Evolutionary conservation across 2,329 filamentous ascomycete genomes (phyloP).

Genomic region (Chrysosporium keratinophilum): DNA sequence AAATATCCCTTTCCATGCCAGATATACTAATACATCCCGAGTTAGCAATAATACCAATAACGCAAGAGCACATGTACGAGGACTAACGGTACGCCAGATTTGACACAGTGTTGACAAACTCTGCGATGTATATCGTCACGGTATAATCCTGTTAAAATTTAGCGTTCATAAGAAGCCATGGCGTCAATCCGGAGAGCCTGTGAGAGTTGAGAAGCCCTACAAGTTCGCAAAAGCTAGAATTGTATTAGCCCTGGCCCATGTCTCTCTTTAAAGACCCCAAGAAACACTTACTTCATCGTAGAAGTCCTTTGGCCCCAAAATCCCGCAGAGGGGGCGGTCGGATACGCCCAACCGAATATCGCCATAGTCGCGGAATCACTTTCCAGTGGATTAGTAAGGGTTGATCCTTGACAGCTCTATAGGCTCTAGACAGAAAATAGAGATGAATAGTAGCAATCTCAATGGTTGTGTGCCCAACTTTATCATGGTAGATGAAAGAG

Average conservation of each 20-base stretch:
- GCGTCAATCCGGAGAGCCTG: neutral
- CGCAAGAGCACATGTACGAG: neutral
- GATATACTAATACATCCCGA: neutral
- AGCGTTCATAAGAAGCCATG: neutral
- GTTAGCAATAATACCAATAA: neutral
- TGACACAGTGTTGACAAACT: constrained; percentile 1
- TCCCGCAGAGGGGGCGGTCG: neutral
- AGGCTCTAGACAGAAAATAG: neutral
- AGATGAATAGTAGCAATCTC: neutral
- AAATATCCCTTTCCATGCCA: constrained; percentile 1
- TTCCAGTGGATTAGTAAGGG: neutral
- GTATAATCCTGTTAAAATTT: neutral
- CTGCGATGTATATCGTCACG: constrained; percentile 1
- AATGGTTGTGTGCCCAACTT: neutral
- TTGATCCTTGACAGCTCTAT: neutral
- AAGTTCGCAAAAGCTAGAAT: constrained; percentile 2
- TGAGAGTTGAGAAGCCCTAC: neutral
- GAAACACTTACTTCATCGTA: constrained; percentile 3
- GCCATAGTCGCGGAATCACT: neutral
- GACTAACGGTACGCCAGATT: neutral
- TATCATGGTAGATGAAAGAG: neutral
- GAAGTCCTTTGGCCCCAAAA: constrained; percentile 4
- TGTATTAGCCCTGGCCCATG: neutral
- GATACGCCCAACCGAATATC: neutral
- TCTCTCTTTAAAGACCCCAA: neutral